These are phyloP conservation scores for Diaporthe caulivora DNA, from an alignment of 2,329 filamentous ascomycete genomes.

Conservation along the genomic window DNA sequence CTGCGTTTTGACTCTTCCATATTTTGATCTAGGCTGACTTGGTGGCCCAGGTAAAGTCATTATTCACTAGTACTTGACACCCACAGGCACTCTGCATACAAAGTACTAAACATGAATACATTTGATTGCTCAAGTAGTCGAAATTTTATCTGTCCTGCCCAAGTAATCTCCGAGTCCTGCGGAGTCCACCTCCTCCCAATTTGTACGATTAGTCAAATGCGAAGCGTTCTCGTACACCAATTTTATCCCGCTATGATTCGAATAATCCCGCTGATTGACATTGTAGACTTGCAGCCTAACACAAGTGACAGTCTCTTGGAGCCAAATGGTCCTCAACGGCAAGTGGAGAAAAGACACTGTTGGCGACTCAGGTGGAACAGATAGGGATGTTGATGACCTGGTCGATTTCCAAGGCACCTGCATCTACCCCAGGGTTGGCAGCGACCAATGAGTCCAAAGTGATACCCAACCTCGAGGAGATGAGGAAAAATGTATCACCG, in stretches of 20 bases:
- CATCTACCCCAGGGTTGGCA: slow-evolving; percentile 8
- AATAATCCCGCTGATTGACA: background rate
- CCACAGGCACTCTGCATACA: background rate
- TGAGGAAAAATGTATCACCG: slow-evolving; percentile 24
- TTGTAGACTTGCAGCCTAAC: background rate
- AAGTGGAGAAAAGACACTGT: no score
- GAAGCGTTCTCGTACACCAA: background rate
- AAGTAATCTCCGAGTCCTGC: no score
- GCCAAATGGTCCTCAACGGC: background rate
- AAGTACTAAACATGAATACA: background rate
- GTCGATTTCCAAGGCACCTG: slow-evolving; percentile 3
- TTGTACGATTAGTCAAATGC: background rate
- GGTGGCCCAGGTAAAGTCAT: background rate
- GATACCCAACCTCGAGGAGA: slow-evolving; percentile 19
- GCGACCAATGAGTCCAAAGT: slow-evolving; percentile 22
- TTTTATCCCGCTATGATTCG: background rate
- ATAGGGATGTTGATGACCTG: slow-evolving; percentile 28
- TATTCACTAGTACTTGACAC: background rate
- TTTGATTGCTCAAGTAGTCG: background rate
- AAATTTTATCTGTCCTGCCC: background rate
- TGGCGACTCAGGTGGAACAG: background rate
- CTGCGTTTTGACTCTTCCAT: no score
- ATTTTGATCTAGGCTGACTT: background rate
- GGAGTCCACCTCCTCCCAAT: no score
- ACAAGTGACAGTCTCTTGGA: background rate